A percentile compares a stretch with the other conserved stretches of the same genome.
These are phyloP conservation scores for Phytophthora gonapodyides DNA, from an alignment of 352 stramenopile species.

Conservation along the genomic window DNA sequence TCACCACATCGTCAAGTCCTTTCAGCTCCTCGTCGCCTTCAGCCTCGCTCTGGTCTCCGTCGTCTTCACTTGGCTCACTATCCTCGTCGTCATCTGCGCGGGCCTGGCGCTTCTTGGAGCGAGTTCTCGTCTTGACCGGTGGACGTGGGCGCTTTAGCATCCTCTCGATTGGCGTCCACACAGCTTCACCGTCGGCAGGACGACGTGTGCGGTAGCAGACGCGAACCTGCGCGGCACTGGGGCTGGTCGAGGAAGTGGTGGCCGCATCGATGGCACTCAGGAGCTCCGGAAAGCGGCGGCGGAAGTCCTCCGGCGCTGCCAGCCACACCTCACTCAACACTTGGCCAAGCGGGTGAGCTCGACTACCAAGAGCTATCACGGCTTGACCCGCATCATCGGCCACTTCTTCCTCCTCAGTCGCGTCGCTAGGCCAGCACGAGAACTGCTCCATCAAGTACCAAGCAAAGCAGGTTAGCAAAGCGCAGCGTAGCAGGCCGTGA, in stretches of 20 bases:
- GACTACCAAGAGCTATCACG: conserved; percentile 24
- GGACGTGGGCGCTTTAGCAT: conserved; percentile 22
- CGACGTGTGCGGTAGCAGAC: conserved; percentile 15
- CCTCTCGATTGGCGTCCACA: conserved; percentile 22
- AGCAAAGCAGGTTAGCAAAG: background rate
- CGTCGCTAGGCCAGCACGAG: conserved; percentile 16
- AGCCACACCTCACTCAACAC: conserved; percentile 31
- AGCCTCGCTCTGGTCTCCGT: conserved; percentile 10
- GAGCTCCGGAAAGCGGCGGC: conserved; percentile 20
- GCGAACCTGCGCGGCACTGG: background rate
- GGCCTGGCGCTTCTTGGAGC: conserved; percentile 21
- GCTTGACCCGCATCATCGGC: conserved; percentile 8
- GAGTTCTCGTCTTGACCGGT: background rate
- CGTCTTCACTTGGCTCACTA: background rate
- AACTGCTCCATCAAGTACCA: conserved; percentile 13
- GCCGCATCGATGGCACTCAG: conserved; percentile 9
- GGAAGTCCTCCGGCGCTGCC: conserved; percentile 15
- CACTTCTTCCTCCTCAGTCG: conserved; percentile 12
- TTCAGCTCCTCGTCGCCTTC: conserved; percentile 9
- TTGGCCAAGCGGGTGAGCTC: conserved; percentile 17
- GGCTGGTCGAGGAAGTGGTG: background rate
- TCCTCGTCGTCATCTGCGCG: background rate
- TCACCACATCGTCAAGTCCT: conserved; percentile 3
- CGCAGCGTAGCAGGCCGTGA: background rate
- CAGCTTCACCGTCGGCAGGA: conserved; percentile 1